phyloP scores from a whole-genome alignment of 164 flowering plant species.

The Warburgia ugandensis region DNA sequence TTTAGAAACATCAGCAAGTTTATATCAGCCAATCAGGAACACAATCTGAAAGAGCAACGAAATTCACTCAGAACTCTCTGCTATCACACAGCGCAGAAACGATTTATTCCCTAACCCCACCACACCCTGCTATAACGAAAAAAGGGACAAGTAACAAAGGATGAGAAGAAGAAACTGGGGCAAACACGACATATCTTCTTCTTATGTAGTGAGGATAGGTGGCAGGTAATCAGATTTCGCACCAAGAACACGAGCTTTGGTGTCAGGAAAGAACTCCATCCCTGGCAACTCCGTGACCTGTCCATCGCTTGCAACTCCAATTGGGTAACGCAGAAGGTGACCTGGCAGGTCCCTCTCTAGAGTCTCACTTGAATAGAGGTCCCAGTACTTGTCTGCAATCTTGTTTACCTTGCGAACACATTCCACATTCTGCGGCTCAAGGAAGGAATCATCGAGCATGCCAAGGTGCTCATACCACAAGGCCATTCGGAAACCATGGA shows the following conservation, averaged over 20 bases:
- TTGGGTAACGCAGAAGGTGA: conserved; percentile 59
- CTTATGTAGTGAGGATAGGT: conserved; percentile 59
- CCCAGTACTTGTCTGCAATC: conserved; percentile 48
- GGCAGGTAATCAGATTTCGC: conserved; percentile 38
- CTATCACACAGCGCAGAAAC: no score
- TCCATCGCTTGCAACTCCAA: conserved; percentile 33
- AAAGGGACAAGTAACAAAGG: no score
- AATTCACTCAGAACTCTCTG: no score
- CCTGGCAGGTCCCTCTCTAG: conserved; percentile 50
- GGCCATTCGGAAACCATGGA: conserved; percentile 71
- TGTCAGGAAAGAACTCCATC: conserved; percentile 52
- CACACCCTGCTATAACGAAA: no score
- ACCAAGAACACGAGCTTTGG: conserved; percentile 62
- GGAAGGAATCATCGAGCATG: conserved; percentile 30
- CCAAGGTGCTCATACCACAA: conserved; percentile 80
- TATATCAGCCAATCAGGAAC: no score
- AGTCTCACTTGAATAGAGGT: conserved; percentile 30
- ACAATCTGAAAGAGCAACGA: no score
- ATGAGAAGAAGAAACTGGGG: no score
- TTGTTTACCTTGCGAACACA: conserved; percentile 48
- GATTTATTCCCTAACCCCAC: no score
- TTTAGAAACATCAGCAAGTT: no score
- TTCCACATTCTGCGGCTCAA: conserved; percentile 42
- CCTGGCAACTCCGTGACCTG: conserved; percentile 37
- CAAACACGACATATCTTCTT: no score